Conservation (phyloP, 805 yeast genomes). For the Priceomyces fermenticarens region DNA sequence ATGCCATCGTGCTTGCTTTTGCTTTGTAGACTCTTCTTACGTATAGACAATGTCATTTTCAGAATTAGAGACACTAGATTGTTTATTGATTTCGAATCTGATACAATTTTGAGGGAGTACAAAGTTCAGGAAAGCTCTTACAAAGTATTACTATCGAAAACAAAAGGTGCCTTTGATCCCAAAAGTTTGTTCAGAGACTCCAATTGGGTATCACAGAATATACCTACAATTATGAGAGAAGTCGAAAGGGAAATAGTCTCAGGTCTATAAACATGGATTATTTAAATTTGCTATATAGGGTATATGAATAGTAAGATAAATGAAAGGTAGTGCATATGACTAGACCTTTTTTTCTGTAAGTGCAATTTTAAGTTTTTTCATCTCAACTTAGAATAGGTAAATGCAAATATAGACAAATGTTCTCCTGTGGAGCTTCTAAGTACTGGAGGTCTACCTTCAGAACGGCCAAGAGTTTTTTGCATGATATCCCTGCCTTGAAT, state of each 20-base stretch:
- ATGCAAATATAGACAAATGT: not conserved
- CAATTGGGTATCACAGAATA: constrained; percentile 63
- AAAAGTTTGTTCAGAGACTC: constrained; percentile 64
- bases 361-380: not conserved
- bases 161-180: constrained; percentile 31
- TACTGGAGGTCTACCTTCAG: no score
- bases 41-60: constrained; percentile 88
- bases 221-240: constrained; percentile 36
- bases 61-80: constrained; percentile 82
- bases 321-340: constrained; percentile 1
- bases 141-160: constrained; percentile 25
- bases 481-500: constrained; percentile 60
- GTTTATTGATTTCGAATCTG: constrained; percentile 70
- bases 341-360: not conserved
- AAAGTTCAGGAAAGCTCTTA: constrained; percentile 52
- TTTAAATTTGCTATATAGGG: no score
- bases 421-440: no score
- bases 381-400: not conserved
- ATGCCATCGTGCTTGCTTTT: constrained; percentile 79
- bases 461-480: constrained; percentile 40
- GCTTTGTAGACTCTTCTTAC: constrained; percentile 71
- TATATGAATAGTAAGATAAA: not conserved
- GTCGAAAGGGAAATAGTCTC: constrained; percentile 3
- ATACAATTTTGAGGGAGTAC: constrained; percentile 69
- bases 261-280: not conserved